phyloP scores from a whole-genome alignment of 2,329 filamentous ascomycete genomes.

The Canariomyces notabilis region DNA sequence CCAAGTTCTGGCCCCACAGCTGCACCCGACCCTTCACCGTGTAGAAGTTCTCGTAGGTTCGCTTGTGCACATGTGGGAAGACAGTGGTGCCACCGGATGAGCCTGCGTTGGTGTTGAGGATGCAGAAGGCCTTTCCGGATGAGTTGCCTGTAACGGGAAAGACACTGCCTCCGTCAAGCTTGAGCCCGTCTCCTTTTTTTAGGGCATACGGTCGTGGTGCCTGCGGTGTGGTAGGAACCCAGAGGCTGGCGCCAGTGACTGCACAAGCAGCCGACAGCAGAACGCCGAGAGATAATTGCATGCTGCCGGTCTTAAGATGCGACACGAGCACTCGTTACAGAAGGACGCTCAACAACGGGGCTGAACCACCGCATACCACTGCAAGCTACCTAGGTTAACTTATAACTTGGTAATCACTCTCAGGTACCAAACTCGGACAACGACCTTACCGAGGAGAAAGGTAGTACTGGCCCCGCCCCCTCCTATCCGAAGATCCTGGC shows the following conservation, averaged over 20 bases:
- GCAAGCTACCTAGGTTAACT: too few relatives aligned
- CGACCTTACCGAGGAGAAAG: too few relatives aligned
- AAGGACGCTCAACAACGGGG: too few relatives aligned
- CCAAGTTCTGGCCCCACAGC: conserved; percentile 34
- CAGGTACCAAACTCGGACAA: too few relatives aligned
- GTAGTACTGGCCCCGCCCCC: too few relatives aligned
- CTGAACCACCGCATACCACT: too few relatives aligned
- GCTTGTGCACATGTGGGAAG: conserved; percentile 38
- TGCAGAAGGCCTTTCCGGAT: conserved; percentile 39
- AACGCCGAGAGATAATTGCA: neutral
- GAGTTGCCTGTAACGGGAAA: conserved; percentile 38
- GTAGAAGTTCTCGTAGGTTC: conserved; percentile 45
- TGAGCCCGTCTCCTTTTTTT: conserved; percentile 10
- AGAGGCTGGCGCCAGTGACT: conserved; percentile 2
- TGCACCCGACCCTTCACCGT: conserved; percentile 40
- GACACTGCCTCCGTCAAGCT: conserved; percentile 10
- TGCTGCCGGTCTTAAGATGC: neutral
- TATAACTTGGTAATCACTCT: too few relatives aligned
- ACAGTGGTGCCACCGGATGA: conserved; percentile 33
- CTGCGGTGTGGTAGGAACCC: conserved; percentile 11
- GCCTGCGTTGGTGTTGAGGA: conserved; percentile 39
- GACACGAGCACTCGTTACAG: too few relatives aligned
- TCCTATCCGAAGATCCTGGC: too few relatives aligned
- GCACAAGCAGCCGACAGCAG: neutral
- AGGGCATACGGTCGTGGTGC: conserved; percentile 7